These are phyloP conservation scores for Brasenia schreberi DNA, from an alignment of 164 flowering plant genomes.

Conservation along the genomic window DNA sequence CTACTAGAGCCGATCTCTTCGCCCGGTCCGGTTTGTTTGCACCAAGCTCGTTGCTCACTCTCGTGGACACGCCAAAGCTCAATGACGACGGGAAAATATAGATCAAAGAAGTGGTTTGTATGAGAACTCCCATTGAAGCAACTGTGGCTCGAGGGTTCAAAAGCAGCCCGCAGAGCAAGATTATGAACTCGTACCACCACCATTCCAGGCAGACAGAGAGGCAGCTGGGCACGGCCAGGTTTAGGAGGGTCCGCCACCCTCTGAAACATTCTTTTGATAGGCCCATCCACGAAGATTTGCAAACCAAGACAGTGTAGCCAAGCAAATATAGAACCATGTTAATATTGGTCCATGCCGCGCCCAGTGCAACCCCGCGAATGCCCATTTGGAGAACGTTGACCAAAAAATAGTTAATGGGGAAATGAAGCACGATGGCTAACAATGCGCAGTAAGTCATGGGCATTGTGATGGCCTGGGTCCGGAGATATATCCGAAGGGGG, in stretches of 20 bases:
- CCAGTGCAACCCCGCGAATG: constrained; percentile 50
- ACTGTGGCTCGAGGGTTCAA: constrained; percentile 54
- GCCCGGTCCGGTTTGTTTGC: constrained; percentile 44
- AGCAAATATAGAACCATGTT: constrained; percentile 38
- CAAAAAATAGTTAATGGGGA: constrained; percentile 56
- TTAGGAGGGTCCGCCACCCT: constrained; percentile 35
- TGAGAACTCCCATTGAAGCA: constrained; percentile 75
- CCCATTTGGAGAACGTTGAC: constrained; percentile 42
- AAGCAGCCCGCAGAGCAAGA: constrained; percentile 51
- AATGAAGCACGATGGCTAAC: constrained; percentile 42
- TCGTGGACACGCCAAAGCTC: constrained; percentile 54
- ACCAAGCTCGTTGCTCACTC: constrained; percentile 67
- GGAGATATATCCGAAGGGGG: constrained; percentile 60
- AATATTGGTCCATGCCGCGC: constrained; percentile 44
- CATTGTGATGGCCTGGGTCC: constrained; percentile 56
- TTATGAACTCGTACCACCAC: constrained; percentile 95
- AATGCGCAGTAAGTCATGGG: constrained; percentile 56
- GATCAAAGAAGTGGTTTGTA: constrained; percentile 64
- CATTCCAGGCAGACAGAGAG: constrained; percentile 71
- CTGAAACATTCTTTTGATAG: constrained; percentile 28
- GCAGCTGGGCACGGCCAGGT: constrained; percentile 65
- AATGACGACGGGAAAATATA: constrained; percentile 80
- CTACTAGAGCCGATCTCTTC: constrained; percentile 27
- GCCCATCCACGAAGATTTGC: constrained; percentile 47
- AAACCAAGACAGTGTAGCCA: constrained; percentile 25